Percentiles rank a stretch among this genome's conserved stretches.
Conservation (phyloP, 345 rosid species). For the Salix suchowensis region DNA sequence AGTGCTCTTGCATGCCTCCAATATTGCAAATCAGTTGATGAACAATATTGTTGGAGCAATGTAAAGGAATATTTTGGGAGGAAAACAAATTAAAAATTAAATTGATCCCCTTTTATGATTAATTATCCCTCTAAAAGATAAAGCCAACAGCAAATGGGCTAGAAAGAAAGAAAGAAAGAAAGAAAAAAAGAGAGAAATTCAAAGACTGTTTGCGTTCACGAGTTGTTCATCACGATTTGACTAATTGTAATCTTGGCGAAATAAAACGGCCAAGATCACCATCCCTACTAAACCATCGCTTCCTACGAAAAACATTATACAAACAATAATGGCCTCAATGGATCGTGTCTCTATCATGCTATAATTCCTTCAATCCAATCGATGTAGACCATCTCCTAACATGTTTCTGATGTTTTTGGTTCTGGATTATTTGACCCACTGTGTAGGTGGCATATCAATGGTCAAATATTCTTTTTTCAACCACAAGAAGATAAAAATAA, state of each 20-base stretch:
- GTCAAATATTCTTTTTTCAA: not conserved
- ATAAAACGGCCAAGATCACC: not conserved
- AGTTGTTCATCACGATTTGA: conserved; percentile 15
- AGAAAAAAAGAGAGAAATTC: not conserved
- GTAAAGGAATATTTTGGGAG: conserved; percentile 15
- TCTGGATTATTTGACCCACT: not conserved
- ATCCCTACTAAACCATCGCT: conserved; percentile 13
- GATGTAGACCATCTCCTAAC: not conserved
- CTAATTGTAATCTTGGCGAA: not conserved
- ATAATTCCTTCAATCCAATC: conserved; percentile 19
- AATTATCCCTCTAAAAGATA: not conserved
- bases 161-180: not conserved
- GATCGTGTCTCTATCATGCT: conserved; percentile 14
- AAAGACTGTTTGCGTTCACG: not conserved
- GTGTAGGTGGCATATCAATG: not conserved
- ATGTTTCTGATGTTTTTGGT: conserved; percentile 6
- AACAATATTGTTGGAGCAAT: conserved; percentile 11
- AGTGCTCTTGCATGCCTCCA: conserved; percentile 3
- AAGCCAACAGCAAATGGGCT: not conserved
- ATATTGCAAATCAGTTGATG: conserved; percentile 5
- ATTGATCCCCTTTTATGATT: not conserved
- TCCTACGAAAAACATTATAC: not conserved
- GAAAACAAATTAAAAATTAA: not conserved
- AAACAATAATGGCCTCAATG: not conserved
- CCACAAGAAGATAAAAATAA: not conserved